phyloP scores from a whole-genome alignment of 1,284 basidiomycete species.

The Papiliotrema nemorosa region DNA sequence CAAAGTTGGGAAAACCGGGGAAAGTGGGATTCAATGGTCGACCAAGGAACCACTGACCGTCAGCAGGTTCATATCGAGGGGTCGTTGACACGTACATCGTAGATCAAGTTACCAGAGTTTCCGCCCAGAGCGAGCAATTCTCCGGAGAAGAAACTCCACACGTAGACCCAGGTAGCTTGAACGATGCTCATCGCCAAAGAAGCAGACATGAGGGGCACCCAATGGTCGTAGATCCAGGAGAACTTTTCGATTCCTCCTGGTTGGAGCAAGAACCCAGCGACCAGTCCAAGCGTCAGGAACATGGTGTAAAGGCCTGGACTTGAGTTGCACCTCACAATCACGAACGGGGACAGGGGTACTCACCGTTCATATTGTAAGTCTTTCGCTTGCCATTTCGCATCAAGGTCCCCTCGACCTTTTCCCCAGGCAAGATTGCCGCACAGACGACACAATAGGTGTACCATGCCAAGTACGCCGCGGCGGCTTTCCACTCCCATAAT shows the following conservation, averaged over 20 bases:
- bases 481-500: slow-evolving; percentile 77
- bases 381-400: slow-evolving; percentile 75
- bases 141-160: slow-evolving; percentile 61
- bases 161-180: slow-evolving; percentile 73
- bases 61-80: background rate
- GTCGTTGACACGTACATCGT: slow-evolving; percentile 65
- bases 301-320: slow-evolving; percentile 77
- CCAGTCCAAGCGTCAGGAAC: slow-evolving; percentile 69
- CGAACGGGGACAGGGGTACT: slow-evolving; percentile 13
- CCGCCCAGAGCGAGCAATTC: slow-evolving; percentile 82
- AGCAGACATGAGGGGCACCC: slow-evolving; percentile 83
- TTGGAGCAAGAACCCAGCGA: slow-evolving; percentile 60
- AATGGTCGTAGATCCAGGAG: slow-evolving; percentile 89
- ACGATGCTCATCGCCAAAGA: slow-evolving; percentile 72
- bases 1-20: slow-evolving; percentile 60
- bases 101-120: slow-evolving; percentile 82
- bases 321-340: background rate
- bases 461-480: slow-evolving; percentile 78
- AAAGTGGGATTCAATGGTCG: slow-evolving; percentile 85
- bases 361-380: slow-evolving; percentile 94
- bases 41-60: slow-evolving; percentile 87
- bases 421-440: slow-evolving; percentile 83
- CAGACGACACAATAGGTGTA: slow-evolving; percentile 79
- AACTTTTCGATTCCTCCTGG: slow-evolving; percentile 74
- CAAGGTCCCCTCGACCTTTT: slow-evolving; percentile 72